Conservation (phyloP, 2,329 filamentous ascomycete genomes). For the Curvularia eragrostidis region DNA sequence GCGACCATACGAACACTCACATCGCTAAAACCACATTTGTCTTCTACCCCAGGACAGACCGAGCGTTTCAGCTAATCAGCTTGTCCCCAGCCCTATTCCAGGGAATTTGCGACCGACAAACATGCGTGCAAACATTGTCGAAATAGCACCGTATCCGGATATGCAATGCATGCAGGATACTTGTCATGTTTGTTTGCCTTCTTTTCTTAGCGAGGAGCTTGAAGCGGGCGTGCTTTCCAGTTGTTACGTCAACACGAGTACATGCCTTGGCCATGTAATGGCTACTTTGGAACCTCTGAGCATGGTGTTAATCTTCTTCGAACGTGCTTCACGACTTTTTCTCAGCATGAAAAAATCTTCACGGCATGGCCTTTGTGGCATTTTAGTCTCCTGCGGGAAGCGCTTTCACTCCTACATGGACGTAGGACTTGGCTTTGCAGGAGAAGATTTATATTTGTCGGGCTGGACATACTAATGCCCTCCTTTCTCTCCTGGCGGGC, state of each 20-base stretch:
- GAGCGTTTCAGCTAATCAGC: neutral
- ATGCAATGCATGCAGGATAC: neutral
- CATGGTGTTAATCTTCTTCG: conserved; percentile 6
- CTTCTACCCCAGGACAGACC: neutral
- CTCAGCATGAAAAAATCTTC: conserved; percentile 5
- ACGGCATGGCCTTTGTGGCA: conserved; percentile 11
- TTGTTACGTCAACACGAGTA: conserved; percentile 1
- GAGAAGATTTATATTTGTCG: conserved; percentile 2
- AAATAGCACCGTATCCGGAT: neutral
- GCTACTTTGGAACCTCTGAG: conserved; percentile 5
- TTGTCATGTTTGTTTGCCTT: neutral
- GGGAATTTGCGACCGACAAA: neutral
- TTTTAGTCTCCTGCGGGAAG: conserved; percentile 2
- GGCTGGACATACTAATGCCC: neutral
- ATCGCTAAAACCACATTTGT: conserved; percentile 30
- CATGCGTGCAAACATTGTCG: neutral
- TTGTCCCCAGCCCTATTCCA: neutral
- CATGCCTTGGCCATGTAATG: neutral
- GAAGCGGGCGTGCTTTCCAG: conserved; percentile 3
- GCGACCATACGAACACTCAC: conserved; percentile 46
- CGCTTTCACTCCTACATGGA: conserved; percentile 4
- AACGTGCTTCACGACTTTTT: conserved; percentile 13
- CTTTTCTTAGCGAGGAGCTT: neutral
- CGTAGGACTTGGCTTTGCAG: conserved; percentile 7
- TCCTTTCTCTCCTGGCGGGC: neutral